Evolutionary conservation across 306 rosid genomes (phyloP), one percentile per base, ranked within the genome.

Genomic region (Ziziphus jujuba): DNA sequence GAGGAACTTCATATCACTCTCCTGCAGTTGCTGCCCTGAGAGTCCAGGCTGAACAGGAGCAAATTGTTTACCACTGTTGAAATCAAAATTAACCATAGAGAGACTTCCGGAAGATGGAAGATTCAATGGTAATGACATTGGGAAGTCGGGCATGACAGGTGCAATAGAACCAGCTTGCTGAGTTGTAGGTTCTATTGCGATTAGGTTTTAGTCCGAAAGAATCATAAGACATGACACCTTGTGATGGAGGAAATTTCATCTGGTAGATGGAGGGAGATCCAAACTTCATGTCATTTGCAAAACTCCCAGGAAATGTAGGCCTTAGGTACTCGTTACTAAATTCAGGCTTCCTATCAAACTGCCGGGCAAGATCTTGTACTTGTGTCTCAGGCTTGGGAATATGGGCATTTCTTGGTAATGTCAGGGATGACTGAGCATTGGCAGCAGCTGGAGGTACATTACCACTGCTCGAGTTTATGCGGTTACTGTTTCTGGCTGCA

Each of bases 341-440:
- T n/a, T 84, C 86, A 25, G 84, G 84, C 77, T 87, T 92, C 68
- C 85, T 73, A 63, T 85, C 86, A 51, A 92, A 92, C 66, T 77
- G 89, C 52, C 81, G 61, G 0, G 74, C 71, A 60, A 87, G 79
- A 68, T 79, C 76, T 50, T 78, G 89, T 33, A 72, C 59, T 44
- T 75, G 87, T 61, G 82, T 51, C 73, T 82, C 87, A 5, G 82
- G 61, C 74, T 82, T 84, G 0, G 70, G 66, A 52, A 73, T 49
- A 50, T 21, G 36, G 6, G 75, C 56, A 66, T 56, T 81, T 52
- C 91, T n/a, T n/a, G n/a, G 72, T 61, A 79, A 65, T 19, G 75
- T 31, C 67, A 79, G 70, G 69, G 77, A 25, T 48, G 63, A 68
- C 70, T 80, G 95, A 24, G 86, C 63, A 79, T 60, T 79, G 61